phyloP scores from a whole-genome alignment of 225 moss, liverwort and hornwort genomes.

The Physcomitrium patens region DNA sequence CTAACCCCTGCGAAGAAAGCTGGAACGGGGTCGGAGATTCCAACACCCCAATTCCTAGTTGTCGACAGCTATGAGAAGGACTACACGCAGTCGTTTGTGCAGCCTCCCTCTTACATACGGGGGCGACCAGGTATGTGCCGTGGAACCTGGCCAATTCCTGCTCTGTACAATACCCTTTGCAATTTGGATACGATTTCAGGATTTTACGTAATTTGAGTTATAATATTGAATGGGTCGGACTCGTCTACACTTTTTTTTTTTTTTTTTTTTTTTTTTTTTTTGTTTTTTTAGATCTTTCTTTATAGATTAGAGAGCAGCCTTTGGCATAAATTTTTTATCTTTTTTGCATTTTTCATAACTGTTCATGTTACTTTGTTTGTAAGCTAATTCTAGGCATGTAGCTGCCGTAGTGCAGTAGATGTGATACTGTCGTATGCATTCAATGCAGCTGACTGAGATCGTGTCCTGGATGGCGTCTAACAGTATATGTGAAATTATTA shows the following conservation, averaged over 20 bases:
- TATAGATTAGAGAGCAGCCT: not conserved
- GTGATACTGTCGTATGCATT: not conserved
- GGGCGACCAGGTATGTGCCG: slow-evolving; percentile 78
- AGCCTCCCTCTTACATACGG: slow-evolving; percentile 97
- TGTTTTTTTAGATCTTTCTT: slow-evolving; percentile 11
- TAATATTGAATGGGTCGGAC: not conserved
- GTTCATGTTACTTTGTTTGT: not conserved
- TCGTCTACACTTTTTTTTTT: not conserved
- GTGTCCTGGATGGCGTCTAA: not conserved
- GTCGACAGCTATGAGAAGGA: slow-evolving; percentile 97
- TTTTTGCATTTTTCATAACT: not conserved
- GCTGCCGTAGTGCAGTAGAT: slow-evolving; percentile 2
- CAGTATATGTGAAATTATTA: slow-evolving; percentile 7
- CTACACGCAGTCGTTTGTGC: slow-evolving; percentile 87
- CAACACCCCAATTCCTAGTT: slow-evolving; percentile 91
- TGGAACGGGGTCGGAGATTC: slow-evolving; percentile 87
- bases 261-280: not conserved
- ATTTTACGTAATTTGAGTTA: slow-evolving; percentile 18
- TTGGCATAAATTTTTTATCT: not conserved
- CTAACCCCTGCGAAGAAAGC: slow-evolving; percentile 81
- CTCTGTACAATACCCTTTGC: not conserved
- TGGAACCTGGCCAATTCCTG: slow-evolving; percentile 1
- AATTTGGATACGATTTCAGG: slow-evolving; percentile 23
- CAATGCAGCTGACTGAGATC: slow-evolving; percentile 30
- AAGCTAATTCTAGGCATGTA: slow-evolving; percentile 12